Evolutionary conservation across 441 rosid species (phyloP), one percentile per base, ranked within the genome.

Genomic region (Dalechampia spathulata): DNA sequence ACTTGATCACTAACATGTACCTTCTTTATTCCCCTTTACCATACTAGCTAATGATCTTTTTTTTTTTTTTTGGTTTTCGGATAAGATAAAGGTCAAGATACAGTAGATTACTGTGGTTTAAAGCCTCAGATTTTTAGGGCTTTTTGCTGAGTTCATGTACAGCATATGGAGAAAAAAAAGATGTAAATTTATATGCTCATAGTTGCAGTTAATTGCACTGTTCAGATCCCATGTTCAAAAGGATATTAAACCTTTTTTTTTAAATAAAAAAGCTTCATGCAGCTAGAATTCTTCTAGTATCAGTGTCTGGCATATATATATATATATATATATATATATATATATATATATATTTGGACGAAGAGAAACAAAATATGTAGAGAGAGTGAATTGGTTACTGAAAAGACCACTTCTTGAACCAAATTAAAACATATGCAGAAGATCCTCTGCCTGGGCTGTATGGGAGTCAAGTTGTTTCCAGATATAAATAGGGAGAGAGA

Each of bases 101-200:
- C 64, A 69, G 62, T 58, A 60, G 58, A 30, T 30, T 43, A 55
- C 64, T 67, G 48, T 51, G 62, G 64, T 57, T 57, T 75, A 67
- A 64, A 51, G 70, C 58, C 78, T 67, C 64, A 64, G 58, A 64
- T 70, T 79, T 68, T 30, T 30, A 65, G 80, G 85, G 72, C 65
- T 61, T 72, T 70, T 30, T 30, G 44, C 60, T 50, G 32, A 68
- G 45, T 52, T 53, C 62, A 65, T 53, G 28, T 50, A 42, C 64
- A 38, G 21, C 21, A 44, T 13, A 38, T 22, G 43, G 2, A 15
- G 9, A 11, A 36, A 27, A 52, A 19, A 36, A 21, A 21, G 6
- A 5, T 51, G 34, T 32, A 9, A 4, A 43, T 44, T 13, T 58
- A 64, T 32, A 48, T 23, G 36, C 36, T 55, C 2, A 49, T 25